Evolutionary conservation across 768 basidiomycete species (phyloP).

Genomic region (Scleroderma bovista): DNA sequence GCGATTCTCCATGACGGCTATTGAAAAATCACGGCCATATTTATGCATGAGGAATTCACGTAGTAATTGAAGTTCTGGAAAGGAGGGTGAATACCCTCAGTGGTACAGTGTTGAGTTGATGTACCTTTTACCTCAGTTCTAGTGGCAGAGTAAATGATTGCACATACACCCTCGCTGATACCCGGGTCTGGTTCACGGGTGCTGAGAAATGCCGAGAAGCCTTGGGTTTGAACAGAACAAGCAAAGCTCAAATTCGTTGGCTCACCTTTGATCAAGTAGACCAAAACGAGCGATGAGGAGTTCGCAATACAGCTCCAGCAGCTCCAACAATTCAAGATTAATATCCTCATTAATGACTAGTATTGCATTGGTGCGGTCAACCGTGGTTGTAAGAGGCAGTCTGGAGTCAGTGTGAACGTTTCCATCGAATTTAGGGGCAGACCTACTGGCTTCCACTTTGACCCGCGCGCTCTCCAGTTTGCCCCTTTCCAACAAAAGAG

Average conservation of each 20-base stretch:
- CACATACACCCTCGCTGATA: slow-evolving; percentile 79
- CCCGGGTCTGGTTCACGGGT: slow-evolving; percentile 83
- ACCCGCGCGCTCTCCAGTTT: slow-evolving; percentile 83
- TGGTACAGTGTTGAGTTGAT: not conserved
- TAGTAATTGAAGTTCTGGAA: slow-evolving; percentile 76
- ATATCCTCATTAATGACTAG: slow-evolving; percentile 82
- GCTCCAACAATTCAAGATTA: slow-evolving; percentile 81
- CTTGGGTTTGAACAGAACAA: slow-evolving; percentile 4
- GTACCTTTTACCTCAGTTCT: slow-evolving; percentile 86
- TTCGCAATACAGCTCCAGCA: slow-evolving; percentile 93
- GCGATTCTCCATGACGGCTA: slow-evolving; percentile 81
- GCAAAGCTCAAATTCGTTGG: slow-evolving; percentile 5
- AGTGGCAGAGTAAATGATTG: slow-evolving; percentile 87
- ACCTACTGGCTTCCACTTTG: slow-evolving; percentile 78
- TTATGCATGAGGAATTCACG: slow-evolving; percentile 96
- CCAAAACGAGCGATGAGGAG: slow-evolving; percentile 90
- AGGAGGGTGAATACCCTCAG: not conserved
- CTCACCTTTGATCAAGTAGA: slow-evolving; percentile 83
- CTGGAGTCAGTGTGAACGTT: slow-evolving; percentile 3
- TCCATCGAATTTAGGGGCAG: slow-evolving; percentile 3
- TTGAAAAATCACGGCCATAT: slow-evolving; percentile 86
- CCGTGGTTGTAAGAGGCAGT: not conserved
- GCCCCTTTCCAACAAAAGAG: slow-evolving; percentile 68
- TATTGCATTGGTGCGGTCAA: not conserved
- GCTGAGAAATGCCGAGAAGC: slow-evolving; percentile 32